These are phyloP conservation scores for Gyromitra esculenta DNA, from an alignment of 2,329 filamentous ascomycete genomes.

Conservation along the genomic window DNA sequence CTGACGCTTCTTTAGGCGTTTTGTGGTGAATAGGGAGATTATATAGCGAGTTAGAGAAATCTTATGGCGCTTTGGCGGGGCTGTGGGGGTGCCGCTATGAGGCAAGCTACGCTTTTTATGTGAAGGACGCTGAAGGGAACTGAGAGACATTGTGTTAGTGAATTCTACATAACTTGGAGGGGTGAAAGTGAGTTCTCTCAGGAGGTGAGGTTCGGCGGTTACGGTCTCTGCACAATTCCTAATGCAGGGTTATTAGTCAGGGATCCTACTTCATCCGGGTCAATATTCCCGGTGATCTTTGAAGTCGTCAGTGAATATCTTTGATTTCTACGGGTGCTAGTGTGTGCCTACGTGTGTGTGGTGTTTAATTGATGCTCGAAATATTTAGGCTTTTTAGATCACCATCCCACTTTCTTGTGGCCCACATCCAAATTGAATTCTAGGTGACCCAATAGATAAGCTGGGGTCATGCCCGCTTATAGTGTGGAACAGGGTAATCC, in stretches of 20 bases:
- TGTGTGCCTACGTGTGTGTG: neutral
- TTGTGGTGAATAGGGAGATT: neutral
- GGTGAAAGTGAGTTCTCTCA: neutral
- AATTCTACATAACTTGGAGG: neutral
- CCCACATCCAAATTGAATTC: too few relatives aligned
- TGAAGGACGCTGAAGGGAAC: neutral
- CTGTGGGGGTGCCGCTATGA: neutral
- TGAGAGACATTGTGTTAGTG: neutral
- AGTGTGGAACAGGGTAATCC: too few relatives aligned
- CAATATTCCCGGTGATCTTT: neutral
- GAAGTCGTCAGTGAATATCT: neutral
- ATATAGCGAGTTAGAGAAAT: neutral
- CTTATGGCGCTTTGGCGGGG: neutral
- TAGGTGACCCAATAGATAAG: too few relatives aligned
- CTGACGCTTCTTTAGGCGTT: neutral
- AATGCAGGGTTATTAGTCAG: conserved; percentile 1
- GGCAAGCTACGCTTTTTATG: neutral
- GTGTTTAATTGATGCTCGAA: too few relatives aligned
- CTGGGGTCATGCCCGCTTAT: too few relatives aligned
- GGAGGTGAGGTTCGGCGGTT: neutral
- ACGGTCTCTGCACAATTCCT: neutral
- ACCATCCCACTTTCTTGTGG: too few relatives aligned
- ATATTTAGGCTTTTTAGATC: too few relatives aligned
- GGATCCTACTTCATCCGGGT: neutral
- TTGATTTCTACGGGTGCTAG: too few relatives aligned